A percentile compares a stretch with the other conserved stretches of the same genome.
Evolutionary conservation across 768 basidiomycete species (phyloP).

Genomic region (Omphalotus guepiniiformis): DNA sequence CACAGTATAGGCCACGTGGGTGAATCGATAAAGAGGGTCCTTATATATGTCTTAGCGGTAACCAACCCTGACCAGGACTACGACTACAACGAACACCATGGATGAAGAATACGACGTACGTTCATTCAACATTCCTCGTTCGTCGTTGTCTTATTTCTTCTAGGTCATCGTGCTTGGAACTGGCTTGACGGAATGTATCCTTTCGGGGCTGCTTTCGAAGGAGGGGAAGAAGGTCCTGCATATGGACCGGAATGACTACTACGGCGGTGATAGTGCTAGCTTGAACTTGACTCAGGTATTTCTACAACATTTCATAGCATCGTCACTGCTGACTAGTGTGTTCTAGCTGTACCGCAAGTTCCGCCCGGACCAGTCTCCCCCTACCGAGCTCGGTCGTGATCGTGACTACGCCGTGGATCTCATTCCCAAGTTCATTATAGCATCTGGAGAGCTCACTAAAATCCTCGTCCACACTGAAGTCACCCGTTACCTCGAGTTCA

Average conservation of each 20-base stretch:
- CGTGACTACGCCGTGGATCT: slow-evolving; percentile 98
- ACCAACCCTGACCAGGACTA: slow-evolving; percentile 12
- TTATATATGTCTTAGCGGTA: slow-evolving; percentile 1
- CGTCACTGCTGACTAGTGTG: neutral
- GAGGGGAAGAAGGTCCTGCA: slow-evolving; percentile 99
- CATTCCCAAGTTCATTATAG: slow-evolving; percentile 98
- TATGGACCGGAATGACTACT: slow-evolving; percentile 98
- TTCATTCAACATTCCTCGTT: slow-evolving; percentile 8
- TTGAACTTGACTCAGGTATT: slow-evolving; percentile 94
- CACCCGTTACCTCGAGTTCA: slow-evolving; percentile 98
- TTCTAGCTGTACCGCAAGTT: slow-evolving; percentile 92
- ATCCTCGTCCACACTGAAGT: slow-evolving; percentile 99
- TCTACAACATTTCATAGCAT: slow-evolving; percentile 8
- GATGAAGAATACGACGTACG: slow-evolving; percentile 98
- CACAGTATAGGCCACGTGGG: slow-evolving; percentile 7
- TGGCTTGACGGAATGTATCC: slow-evolving; percentile 96
- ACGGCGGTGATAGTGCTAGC: slow-evolving; percentile 95
- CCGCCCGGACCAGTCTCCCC: slow-evolving; percentile 69
- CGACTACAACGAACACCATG: slow-evolving; percentile 48
- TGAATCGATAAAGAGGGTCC: slow-evolving; percentile 9
- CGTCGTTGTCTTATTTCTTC: slow-evolving; percentile 10
- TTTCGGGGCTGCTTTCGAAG: slow-evolving; percentile 96
- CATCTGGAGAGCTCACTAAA: slow-evolving; percentile 94
- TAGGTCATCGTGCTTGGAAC: slow-evolving; percentile 93
- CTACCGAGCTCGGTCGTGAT: slow-evolving; percentile 88